Conservation (phyloP, 1,284 basidiomycete genomes). For the Sanghuangporus sanghuang region DNA sequence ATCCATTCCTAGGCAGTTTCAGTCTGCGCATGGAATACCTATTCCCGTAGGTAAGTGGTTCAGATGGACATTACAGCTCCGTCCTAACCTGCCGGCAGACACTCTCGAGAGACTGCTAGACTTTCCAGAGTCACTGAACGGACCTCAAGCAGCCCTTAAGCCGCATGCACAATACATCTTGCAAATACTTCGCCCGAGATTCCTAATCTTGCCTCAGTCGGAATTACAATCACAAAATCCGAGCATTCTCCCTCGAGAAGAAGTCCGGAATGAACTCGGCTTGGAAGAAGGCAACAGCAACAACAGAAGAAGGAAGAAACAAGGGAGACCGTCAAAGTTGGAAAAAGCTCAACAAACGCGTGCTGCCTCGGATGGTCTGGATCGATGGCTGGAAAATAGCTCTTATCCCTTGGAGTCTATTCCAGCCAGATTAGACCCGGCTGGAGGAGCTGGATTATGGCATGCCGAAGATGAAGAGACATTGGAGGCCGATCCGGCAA, state of each 20-base stretch:
- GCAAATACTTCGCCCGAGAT: conserved; percentile 39
- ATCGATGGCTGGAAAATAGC: conserved; percentile 45
- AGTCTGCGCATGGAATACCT: conserved; percentile 42
- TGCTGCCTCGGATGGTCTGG: conserved; percentile 43
- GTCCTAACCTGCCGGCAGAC: conserved; percentile 36
- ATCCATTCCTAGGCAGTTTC: conserved; percentile 41
- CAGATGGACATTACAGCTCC: conserved; percentile 3
- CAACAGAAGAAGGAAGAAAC: conserved; percentile 38
- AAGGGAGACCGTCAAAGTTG: conserved; percentile 60
- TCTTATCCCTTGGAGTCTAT: conserved; percentile 21
- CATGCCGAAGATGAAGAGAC: not conserved
- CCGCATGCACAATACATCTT: conserved; percentile 41
- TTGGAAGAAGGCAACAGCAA: conserved; percentile 13
- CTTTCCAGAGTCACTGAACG: conserved; percentile 32
- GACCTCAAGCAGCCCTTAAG: not conserved
- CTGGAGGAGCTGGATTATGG: conserved; percentile 4
- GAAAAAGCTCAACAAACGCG: conserved; percentile 53
- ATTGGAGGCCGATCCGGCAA: not conserved
- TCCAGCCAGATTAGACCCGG: conserved; percentile 7
- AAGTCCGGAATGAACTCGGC: conserved; percentile 37
- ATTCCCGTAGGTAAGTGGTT: conserved; percentile 43
- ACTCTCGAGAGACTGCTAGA: conserved; percentile 40
- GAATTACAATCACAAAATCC: conserved; percentile 51
- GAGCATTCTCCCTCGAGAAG: conserved; percentile 57
- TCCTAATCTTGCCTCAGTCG: conserved; percentile 54